Conservation (phyloP, 2,329 filamentous ascomycete species). For the Penicillium sp. region DNA sequence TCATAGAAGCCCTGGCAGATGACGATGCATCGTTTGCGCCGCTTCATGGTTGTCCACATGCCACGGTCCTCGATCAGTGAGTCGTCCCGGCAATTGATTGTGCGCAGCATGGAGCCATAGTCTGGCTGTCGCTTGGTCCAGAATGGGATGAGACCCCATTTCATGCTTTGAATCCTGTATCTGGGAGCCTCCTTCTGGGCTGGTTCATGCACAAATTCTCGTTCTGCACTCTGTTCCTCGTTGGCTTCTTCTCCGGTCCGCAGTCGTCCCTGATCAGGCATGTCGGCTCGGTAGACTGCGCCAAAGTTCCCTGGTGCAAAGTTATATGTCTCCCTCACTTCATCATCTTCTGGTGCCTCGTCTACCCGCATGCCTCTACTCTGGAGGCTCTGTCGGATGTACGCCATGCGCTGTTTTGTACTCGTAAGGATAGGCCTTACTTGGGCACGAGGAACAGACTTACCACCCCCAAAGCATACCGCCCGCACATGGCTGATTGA, state of each 20-base stretch:
- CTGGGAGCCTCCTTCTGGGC: slow-evolving; percentile 42
- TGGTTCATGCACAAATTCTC: slow-evolving; percentile 10
- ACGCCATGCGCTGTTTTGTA: slow-evolving; percentile 63
- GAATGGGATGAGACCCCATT: slow-evolving; percentile 91
- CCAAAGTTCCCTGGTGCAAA: slow-evolving; percentile 87
- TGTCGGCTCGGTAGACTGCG: slow-evolving; percentile 77
- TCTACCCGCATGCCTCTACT: slow-evolving; percentile 70
- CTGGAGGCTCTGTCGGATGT: slow-evolving; percentile 70
- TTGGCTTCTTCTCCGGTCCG: slow-evolving; percentile 22
- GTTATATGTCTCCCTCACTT: slow-evolving; percentile 76
- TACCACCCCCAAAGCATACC: slow-evolving; percentile 64
- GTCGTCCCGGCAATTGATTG: slow-evolving; percentile 93
- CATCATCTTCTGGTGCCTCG: slow-evolving; percentile 69
- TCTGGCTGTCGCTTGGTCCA: slow-evolving; percentile 86
- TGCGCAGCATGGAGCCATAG: slow-evolving; percentile 74
- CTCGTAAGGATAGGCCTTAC: slow-evolving; percentile 10
- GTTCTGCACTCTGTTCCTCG: slow-evolving; percentile 14
- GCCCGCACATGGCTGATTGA: slow-evolving; percentile 60
- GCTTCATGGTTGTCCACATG: slow-evolving; percentile 92
- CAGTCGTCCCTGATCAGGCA: slow-evolving; percentile 55
- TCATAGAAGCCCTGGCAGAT: slow-evolving; percentile 93
- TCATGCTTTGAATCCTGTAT: slow-evolving; percentile 89
- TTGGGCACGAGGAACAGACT: slow-evolving; percentile 23
- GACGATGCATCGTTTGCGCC: slow-evolving; percentile 80
- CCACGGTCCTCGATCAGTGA: slow-evolving; percentile 71